These are phyloP conservation scores for Curvularia spicifera DNA, from an alignment of 2,329 filamentous ascomycete genomes.

Conservation along the genomic window DNA sequence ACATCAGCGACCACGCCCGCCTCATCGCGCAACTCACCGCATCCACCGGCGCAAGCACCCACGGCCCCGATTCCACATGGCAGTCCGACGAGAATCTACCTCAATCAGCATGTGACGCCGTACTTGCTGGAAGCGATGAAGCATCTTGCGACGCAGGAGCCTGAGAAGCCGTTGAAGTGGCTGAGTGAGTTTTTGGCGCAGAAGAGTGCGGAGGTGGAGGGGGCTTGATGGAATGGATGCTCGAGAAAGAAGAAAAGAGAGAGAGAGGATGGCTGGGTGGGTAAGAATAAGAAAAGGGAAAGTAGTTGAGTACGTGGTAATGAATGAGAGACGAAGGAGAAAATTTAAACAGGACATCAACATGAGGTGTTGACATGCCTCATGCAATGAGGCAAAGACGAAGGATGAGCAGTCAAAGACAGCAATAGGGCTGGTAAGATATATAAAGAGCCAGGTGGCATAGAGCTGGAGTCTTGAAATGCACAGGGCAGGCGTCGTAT, in stretches of 20 bases:
- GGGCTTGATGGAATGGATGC: constrained; percentile 22
- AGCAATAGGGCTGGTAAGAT: neutral
- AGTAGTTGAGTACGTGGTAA: neutral
- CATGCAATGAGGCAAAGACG: neutral
- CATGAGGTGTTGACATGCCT: neutral
- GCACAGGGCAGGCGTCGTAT: constrained; percentile 8
- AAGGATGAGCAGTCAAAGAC: neutral
- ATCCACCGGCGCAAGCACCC: constrained; percentile 41
- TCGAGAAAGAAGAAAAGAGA: neutral
- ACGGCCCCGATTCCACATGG: constrained; percentile 54
- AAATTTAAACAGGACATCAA: neutral
- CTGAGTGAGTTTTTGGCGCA: constrained; percentile 56
- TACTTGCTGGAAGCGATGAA: constrained; percentile 61
- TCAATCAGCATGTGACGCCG: constrained; percentile 59
- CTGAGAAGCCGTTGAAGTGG: constrained; percentile 59
- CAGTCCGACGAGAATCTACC: constrained; percentile 56
- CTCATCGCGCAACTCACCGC: constrained; percentile 46
- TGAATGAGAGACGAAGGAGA: neutral
- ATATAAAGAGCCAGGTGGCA: neutral
- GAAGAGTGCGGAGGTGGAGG: constrained; percentile 58
- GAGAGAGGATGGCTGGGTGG: neutral
- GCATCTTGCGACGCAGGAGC: constrained; percentile 57
- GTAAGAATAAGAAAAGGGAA: too few relatives aligned
- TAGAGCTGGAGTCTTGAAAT: neutral
- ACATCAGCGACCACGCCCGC: constrained; percentile 23